phyloP scores from a whole-genome alignment of 2,329 filamentous ascomycete species.

The Aaosphaeria arxii region DNA sequence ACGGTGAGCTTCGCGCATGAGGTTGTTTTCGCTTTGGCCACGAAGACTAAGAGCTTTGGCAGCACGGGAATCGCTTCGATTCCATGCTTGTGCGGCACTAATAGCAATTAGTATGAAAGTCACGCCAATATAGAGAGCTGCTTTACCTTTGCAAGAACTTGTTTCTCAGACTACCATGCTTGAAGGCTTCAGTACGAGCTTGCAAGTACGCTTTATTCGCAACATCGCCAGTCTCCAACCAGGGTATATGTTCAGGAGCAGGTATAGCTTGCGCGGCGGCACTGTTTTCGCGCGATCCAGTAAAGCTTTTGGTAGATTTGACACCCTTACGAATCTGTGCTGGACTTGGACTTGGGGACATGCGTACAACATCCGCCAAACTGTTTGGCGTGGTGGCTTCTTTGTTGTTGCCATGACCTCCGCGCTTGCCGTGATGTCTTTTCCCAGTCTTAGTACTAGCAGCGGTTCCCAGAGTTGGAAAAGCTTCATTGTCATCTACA shows the following conservation, averaged over 20 bases:
- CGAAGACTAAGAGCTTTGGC: conserved; percentile 92
- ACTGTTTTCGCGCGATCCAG: conserved; percentile 71
- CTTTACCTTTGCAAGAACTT: conserved; percentile 89
- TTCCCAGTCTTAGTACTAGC: conserved; percentile 72
- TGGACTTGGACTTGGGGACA: conserved; percentile 82
- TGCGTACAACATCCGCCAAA: conserved; percentile 90
- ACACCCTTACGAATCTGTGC: conserved; percentile 57
- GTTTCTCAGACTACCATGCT: conserved; percentile 92
- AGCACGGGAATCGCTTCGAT: conserved; percentile 92
- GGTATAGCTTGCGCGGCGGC: conserved; percentile 79
- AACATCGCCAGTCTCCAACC: conserved; percentile 88
- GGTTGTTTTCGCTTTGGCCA: conserved; percentile 92
- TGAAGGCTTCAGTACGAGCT: conserved; percentile 91
- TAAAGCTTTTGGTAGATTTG: conserved; percentile 64
- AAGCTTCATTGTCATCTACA: conserved; percentile 92
- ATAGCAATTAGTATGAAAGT: neutral
- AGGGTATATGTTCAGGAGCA: conserved; percentile 87
- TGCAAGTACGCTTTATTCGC: conserved; percentile 95
- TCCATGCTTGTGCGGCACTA: conserved; percentile 96
- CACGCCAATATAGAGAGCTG: neutral
- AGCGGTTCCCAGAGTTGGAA: conserved; percentile 80
- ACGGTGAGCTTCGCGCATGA: conserved; percentile 95
- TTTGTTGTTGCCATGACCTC: conserved; percentile 67
- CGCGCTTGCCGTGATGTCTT: conserved; percentile 90
- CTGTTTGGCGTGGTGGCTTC: conserved; percentile 61